Evolutionary conservation across 2,329 filamentous ascomycete species (phyloP).

Genomic region (Diplodia seriata): DNA sequence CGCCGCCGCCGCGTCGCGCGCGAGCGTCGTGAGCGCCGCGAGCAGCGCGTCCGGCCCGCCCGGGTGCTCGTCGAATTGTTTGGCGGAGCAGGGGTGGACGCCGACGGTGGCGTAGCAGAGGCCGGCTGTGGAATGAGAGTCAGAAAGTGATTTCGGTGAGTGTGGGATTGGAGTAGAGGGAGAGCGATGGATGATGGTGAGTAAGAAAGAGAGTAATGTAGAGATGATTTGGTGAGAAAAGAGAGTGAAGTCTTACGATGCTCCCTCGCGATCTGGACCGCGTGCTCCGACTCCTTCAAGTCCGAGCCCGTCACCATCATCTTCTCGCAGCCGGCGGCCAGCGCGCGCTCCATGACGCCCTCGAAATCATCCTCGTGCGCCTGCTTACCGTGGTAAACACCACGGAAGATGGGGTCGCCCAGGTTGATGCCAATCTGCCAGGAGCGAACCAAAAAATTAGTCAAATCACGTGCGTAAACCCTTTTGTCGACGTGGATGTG

Average conservation of each 20-base stretch:
- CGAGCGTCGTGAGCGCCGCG: slow-evolving; percentile 67
- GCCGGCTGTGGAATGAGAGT: slow-evolving; percentile 62
- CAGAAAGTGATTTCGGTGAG: background rate
- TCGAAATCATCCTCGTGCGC: slow-evolving; percentile 75
- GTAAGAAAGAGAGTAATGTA: background rate
- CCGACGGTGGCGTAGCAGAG: slow-evolving; percentile 89
- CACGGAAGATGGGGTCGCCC: slow-evolving; percentile 87
- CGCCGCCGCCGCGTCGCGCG: slow-evolving; percentile 57
- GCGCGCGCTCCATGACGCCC: slow-evolving; percentile 79
- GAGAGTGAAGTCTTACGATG: slow-evolving; percentile 66
- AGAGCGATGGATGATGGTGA: no score
- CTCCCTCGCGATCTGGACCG: slow-evolving; percentile 73
- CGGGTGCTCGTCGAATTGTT: slow-evolving; percentile 71
- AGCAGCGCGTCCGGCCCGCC: slow-evolving; percentile 62
- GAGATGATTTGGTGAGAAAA: background rate
- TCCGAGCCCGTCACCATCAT: slow-evolving; percentile 95
- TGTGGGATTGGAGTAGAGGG: no score
- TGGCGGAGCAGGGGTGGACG: slow-evolving; percentile 89
- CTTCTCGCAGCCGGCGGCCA: slow-evolving; percentile 80
- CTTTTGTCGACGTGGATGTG: background rate
- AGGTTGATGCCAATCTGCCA: slow-evolving; percentile 90
- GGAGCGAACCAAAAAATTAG: background rate
- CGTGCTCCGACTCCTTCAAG: slow-evolving; percentile 76
- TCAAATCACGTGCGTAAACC: slow-evolving; percentile 2
- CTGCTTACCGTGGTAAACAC: slow-evolving; percentile 81